These are phyloP conservation scores for Penicillium rolfsii DNA, from an alignment of 2,329 filamentous ascomycete species.

Conservation along the genomic window DNA sequence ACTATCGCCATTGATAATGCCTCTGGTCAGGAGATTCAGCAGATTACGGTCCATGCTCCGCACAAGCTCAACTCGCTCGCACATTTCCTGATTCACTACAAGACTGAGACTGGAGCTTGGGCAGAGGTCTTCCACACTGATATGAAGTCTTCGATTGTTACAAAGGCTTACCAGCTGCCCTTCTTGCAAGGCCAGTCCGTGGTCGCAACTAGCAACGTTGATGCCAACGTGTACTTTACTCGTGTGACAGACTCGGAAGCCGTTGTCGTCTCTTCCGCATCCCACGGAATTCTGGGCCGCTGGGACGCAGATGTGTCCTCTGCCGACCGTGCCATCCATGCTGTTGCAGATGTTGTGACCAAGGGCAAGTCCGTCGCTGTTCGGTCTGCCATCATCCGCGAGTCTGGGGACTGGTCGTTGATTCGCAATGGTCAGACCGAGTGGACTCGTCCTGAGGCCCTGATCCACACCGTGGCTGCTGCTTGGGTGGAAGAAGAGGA, in stretches of 20 bases:
- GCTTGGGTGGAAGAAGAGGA: conserved; percentile 78
- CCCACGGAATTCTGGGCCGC: conserved; percentile 72
- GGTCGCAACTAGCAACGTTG: conserved; percentile 76
- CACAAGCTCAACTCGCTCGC: conserved; percentile 70
- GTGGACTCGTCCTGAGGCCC: conserved; percentile 81
- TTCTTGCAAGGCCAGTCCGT: conserved; percentile 70
- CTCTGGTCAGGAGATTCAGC: conserved; percentile 54
- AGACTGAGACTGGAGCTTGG: conserved; percentile 71
- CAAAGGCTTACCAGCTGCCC: conserved; percentile 80
- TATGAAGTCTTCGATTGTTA: conserved; percentile 67
- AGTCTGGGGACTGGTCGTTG: conserved; percentile 75
- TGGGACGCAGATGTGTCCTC: conserved; percentile 64
- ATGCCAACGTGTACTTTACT: conserved; percentile 86
- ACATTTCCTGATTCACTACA: conserved; percentile 84
- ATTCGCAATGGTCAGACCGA: conserved; percentile 78
- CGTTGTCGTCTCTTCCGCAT: conserved; percentile 72
- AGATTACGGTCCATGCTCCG: conserved; percentile 71
- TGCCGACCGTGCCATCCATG: conserved; percentile 61
- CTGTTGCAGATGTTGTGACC: conserved; percentile 79
- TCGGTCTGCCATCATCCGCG: conserved; percentile 69
- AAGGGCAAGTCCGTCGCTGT: conserved; percentile 75
- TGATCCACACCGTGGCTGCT: conserved; percentile 78
- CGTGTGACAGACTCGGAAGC: conserved; percentile 76
- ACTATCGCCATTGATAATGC: conserved; percentile 45
- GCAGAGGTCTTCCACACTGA: conserved; percentile 86